phyloP scores from a whole-genome alignment of 2,329 filamentous ascomycete species.

The Colletotrichum agaves region DNA sequence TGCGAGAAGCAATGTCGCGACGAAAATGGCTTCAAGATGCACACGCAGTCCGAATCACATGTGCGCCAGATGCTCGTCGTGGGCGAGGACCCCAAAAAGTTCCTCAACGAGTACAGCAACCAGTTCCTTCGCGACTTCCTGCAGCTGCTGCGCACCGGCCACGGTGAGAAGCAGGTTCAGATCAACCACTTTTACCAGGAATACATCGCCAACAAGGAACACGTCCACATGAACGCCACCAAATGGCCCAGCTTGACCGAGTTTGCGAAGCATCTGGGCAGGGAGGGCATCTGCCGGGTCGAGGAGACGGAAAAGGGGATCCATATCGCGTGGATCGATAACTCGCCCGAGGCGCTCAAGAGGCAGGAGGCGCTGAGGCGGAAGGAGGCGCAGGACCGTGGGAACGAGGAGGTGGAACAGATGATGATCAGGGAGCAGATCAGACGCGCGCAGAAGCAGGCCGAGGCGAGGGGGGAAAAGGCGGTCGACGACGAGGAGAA shows the following conservation, averaged over 20 bases:
- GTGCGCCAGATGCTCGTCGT: slow-evolving; percentile 90
- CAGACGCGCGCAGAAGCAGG: slow-evolving; percentile 74
- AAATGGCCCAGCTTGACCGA: slow-evolving; percentile 90
- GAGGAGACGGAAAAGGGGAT: slow-evolving; percentile 90
- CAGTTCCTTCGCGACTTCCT: slow-evolving; percentile 87
- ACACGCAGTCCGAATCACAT: slow-evolving; percentile 85
- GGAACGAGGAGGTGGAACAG: slow-evolving; percentile 91
- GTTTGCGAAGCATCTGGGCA: slow-evolving; percentile 86
- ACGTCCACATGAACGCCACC: slow-evolving; percentile 94
- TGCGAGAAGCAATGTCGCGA: slow-evolving; percentile 77
- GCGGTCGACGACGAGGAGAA: slow-evolving; percentile 53
- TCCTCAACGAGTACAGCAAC: slow-evolving; percentile 82
- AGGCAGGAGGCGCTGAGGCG: slow-evolving; percentile 83
- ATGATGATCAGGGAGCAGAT: slow-evolving; percentile 87
- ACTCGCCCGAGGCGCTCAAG: slow-evolving; percentile 84
- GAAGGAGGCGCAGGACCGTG: slow-evolving; percentile 88
- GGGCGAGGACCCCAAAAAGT: slow-evolving; percentile 86
- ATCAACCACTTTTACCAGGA: slow-evolving; percentile 96
- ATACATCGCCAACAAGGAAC: slow-evolving; percentile 87
- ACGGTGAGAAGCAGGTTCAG: slow-evolving; percentile 90
- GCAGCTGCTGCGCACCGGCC: slow-evolving; percentile 79
- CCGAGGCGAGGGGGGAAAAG: slow-evolving; percentile 56
- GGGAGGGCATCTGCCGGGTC: slow-evolving; percentile 88
- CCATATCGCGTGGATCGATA: slow-evolving; percentile 91
- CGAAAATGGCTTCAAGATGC: slow-evolving; percentile 92